These are phyloP conservation scores for Helenozyma baotianmanensis DNA, from an alignment of 805 yeast species.

Conservation along the genomic window DNA sequence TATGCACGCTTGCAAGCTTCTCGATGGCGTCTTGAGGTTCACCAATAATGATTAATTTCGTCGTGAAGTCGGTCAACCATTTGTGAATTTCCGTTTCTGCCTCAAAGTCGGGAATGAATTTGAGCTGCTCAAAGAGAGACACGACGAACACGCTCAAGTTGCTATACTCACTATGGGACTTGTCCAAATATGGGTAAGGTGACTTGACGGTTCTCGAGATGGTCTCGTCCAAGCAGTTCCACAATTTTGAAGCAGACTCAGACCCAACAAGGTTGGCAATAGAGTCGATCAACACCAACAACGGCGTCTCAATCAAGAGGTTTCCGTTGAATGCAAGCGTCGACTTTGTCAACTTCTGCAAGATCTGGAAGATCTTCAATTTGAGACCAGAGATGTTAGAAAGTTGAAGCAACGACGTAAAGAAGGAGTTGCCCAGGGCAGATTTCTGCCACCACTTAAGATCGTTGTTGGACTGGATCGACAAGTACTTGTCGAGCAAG, in stretches of 20 bases:
- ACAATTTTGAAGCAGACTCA: slow-evolving; percentile 31
- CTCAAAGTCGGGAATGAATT: slow-evolving; percentile 38
- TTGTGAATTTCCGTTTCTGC: slow-evolving; percentile 16
- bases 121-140: slow-evolving; percentile 60
- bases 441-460: slow-evolving; percentile 75
- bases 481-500: slow-evolving; percentile 53
- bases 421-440: slow-evolving; percentile 49
- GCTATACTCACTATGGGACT: slow-evolving; percentile 24
- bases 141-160: slow-evolving; percentile 34
- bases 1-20: slow-evolving; percentile 10
- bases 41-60: slow-evolving; percentile 51
- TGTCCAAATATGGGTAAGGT: slow-evolving; percentile 83
- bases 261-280: slow-evolving; percentile 21
- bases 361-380: slow-evolving; percentile 7
- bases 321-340: slow-evolving; percentile 14
- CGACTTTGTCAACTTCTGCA: slow-evolving; percentile 10
- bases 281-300: slow-evolving; percentile 50
- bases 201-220: slow-evolving; percentile 63
- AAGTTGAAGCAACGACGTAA: slow-evolving; percentile 60
- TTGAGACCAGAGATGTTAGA: slow-evolving; percentile 9
- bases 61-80: slow-evolving; percentile 51
- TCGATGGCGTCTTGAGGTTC: slow-evolving; percentile 43
- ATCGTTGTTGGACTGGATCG: slow-evolving; percentile 53
- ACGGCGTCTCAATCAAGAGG: slow-evolving; percentile 49
- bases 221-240: slow-evolving; percentile 71